Evolutionary conservation across 495 filamentous ascomycete genomes (phyloP).

Genomic region (Ascodesmis nigricans): DNA sequence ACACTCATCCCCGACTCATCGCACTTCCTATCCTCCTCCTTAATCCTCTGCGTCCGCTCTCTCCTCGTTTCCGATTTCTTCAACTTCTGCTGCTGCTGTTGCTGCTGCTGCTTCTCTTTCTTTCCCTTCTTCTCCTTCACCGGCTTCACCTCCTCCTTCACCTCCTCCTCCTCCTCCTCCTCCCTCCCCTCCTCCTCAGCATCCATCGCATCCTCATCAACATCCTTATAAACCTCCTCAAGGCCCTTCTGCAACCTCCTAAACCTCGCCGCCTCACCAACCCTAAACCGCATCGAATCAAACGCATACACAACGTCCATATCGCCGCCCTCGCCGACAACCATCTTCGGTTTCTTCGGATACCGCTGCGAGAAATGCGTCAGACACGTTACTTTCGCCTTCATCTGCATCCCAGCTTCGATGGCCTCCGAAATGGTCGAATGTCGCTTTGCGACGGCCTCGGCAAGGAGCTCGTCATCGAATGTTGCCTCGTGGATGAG

Average conservation of each 20-base stretch:
- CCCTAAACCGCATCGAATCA: constrained; percentile 67
- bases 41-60: constrained; percentile 11
- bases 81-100: no score
- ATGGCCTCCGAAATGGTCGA: constrained; percentile 69
- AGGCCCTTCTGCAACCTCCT: constrained; percentile 51
- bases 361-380: constrained; percentile 97
- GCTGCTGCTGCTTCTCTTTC: no score
- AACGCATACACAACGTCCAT: constrained; percentile 58
- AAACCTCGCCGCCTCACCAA: constrained; percentile 60
- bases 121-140: constrained; percentile 6
- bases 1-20: no score
- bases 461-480: constrained; percentile 52
- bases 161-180: constrained; percentile 8
- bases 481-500: constrained; percentile 94
- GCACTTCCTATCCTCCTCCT: no score
- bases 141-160: constrained; percentile 1
- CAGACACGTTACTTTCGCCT: constrained; percentile 49
- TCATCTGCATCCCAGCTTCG: constrained; percentile 52
- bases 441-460: constrained; percentile 77
- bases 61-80: no score
- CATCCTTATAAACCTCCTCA: constrained; percentile 38
- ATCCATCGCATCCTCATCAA: constrained; percentile 8
- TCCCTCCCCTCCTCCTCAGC: constrained; percentile 10
- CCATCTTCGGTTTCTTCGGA: constrained; percentile 50
- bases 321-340: constrained; percentile 16